Conservation (phyloP, 371 early-diverging fungal species). For the Dinochytrium kinnereticum region DNA sequence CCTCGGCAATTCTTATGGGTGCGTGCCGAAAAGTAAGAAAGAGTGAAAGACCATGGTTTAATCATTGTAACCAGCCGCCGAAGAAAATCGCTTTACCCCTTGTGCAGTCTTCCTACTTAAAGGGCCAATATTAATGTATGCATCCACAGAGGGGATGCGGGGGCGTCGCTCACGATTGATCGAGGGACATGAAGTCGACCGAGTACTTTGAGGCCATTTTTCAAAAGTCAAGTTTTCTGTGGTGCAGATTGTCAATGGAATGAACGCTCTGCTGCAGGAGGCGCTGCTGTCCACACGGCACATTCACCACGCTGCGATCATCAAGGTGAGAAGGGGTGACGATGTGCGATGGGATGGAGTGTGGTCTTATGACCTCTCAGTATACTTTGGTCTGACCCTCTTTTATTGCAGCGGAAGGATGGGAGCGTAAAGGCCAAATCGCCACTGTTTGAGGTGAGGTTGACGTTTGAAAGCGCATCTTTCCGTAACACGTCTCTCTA, state of each 20-base stretch:
- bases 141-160: too few relatives aligned
- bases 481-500: slow-evolving; percentile 1
- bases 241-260: slow-evolving; percentile 11
- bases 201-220: neutral
- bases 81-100: too few relatives aligned
- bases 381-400: neutral
- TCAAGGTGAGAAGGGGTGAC: too few relatives aligned
- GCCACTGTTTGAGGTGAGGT: slow-evolving; percentile 42
- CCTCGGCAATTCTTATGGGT: too few relatives aligned
- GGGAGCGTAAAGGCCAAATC: slow-evolving; percentile 55
- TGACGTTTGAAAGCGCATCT: neutral
- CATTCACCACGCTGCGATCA: slow-evolving; percentile 53
- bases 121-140: too few relatives aligned
- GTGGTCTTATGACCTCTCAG: too few relatives aligned
- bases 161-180: slow-evolving; percentile 31
- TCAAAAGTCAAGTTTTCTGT: neutral
- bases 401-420: slow-evolving; percentile 45
- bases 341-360: too few relatives aligned
- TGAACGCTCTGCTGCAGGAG: slow-evolving; percentile 58
- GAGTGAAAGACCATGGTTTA: too few relatives aligned
- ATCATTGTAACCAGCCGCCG: too few relatives aligned
- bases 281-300: slow-evolving; percentile 51
- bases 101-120: too few relatives aligned
- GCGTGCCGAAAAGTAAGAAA: too few relatives aligned
- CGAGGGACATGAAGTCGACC: slow-evolving; percentile 22